A percentile compares a stretch with the other conserved stretches of the same genome.
Conservation (phyloP, 2,329 filamentous ascomycete species). For the Colletotrichum eleusines region DNA sequence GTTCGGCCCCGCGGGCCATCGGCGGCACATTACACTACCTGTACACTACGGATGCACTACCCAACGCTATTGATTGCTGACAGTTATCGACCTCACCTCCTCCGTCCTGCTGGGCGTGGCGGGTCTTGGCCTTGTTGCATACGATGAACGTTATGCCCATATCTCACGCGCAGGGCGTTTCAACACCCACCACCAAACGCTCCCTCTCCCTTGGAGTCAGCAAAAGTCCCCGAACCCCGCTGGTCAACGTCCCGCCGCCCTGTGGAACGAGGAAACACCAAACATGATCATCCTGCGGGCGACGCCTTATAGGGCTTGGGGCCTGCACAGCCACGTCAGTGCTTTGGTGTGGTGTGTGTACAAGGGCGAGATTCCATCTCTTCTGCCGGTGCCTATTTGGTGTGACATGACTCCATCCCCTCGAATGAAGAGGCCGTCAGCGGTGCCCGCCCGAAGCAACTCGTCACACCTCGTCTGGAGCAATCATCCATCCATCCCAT, state of each 20-base stretch:
- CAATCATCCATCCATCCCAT: background rate
- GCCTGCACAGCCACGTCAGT: slow-evolving; percentile 16
- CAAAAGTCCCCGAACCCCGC: background rate
- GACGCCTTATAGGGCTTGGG: slow-evolving; percentile 15
- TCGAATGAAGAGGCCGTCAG: slow-evolving; percentile 15
- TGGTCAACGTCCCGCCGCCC: slow-evolving; percentile 2
- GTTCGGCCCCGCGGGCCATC: slow-evolving; percentile 20
- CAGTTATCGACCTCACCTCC: slow-evolving; percentile 4
- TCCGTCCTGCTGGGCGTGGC: background rate
- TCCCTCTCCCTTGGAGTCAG: slow-evolving; percentile 1
- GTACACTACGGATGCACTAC: background rate
- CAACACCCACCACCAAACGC: too few species aligned
- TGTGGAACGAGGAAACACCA: background rate
- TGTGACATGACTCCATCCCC: background rate
- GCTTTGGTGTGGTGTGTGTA: background rate
- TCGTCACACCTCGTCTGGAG: background rate
- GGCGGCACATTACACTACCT: background rate
- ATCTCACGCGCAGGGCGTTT: background rate
- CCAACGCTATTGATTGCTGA: background rate
- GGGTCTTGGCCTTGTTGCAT: background rate
- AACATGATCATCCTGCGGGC: background rate
- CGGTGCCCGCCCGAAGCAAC: slow-evolving; percentile 4
- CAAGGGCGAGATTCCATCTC: background rate
- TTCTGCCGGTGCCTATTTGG: slow-evolving; percentile 25
- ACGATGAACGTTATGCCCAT: slow-evolving; percentile 7